A percentile compares a stretch with the other conserved stretches of the same genome.
These are phyloP conservation scores for Pharus latifolius DNA, from an alignment of 176 grass and related monocot genomes.

Conservation along the genomic window DNA sequence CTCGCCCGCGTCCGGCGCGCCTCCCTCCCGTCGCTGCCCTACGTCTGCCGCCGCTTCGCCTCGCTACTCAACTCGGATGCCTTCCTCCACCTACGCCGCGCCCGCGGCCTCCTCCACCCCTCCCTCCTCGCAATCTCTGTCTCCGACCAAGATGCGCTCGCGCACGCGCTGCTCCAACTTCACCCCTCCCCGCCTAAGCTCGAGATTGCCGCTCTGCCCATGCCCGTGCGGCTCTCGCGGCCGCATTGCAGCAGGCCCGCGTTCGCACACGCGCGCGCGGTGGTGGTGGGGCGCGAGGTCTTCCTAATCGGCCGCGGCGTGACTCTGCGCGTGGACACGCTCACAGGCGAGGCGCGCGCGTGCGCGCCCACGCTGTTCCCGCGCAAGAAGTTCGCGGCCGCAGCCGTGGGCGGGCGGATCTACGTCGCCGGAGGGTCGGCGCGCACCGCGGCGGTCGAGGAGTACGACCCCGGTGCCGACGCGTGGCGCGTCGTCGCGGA, in stretches of 20 bases:
- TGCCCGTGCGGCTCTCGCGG: conserved; percentile 10
- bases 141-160: conserved; percentile 5
- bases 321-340: conserved; percentile 48
- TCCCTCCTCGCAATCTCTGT: conserved; percentile 45
- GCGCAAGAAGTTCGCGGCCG: conserved; percentile 58
- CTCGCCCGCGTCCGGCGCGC: conserved; percentile 39
- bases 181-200: background rate
- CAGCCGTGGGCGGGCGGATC: conserved; percentile 44
- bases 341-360: conserved; percentile 42
- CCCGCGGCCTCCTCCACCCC: conserved; percentile 33
- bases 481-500: conserved; percentile 58
- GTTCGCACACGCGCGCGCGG: conserved; percentile 60
- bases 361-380: conserved; percentile 56
- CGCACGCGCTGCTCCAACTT: conserved; percentile 27
- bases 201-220: conserved; percentile 18
- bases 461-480: conserved; percentile 65
- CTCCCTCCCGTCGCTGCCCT: conserved; percentile 38
- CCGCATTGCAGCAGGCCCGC: background rate
- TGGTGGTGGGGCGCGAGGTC: conserved; percentile 36
- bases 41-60: conserved; percentile 60
- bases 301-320: conserved; percentile 48
- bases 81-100: conserved; percentile 54
- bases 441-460: conserved; percentile 56
- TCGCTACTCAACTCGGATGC: conserved; percentile 18
- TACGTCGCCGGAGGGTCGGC: conserved; percentile 70